Evolutionary conservation across 2,329 filamentous ascomycete species (phyloP).

Genomic region (Calonectria leucothoes): DNA sequence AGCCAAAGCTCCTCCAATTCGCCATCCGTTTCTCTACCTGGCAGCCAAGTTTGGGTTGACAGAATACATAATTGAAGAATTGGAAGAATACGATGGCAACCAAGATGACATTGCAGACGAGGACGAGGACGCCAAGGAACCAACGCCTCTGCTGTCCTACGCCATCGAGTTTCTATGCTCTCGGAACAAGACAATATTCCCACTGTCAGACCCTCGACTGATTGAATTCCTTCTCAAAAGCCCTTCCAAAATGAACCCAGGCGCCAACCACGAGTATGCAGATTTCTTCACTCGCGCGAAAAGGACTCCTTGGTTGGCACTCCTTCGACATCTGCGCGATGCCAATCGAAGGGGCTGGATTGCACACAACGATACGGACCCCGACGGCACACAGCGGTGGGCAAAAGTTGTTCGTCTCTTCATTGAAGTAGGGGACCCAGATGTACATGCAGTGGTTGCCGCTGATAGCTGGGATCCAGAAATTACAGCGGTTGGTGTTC

Average conservation of each 20-base stretch:
- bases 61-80: slow-evolving; percentile 40
- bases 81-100: slow-evolving; percentile 16
- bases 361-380: slow-evolving; percentile 42
- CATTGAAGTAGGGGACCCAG: slow-evolving; percentile 40
- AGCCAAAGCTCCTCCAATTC: slow-evolving; percentile 43
- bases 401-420: slow-evolving; percentile 41
- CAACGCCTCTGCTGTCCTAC: slow-evolving; percentile 46
- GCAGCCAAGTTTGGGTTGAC: slow-evolving; percentile 48
- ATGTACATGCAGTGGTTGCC: slow-evolving; percentile 39
- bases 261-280: slow-evolving; percentile 31
- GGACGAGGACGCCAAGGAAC: slow-evolving; percentile 10
- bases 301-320: slow-evolving; percentile 44
- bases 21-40: slow-evolving; percentile 46
- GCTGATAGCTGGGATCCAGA: slow-evolving; percentile 46
- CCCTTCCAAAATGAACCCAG: slow-evolving; percentile 28
- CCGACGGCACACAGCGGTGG: slow-evolving; percentile 45
- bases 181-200: slow-evolving; percentile 48
- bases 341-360: slow-evolving; percentile 46
- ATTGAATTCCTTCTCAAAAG: slow-evolving; percentile 39
- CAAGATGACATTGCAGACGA: neutral
- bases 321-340: slow-evolving; percentile 46
- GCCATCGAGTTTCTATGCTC: slow-evolving; percentile 50
- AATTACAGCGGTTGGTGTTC: slow-evolving; percentile 40
- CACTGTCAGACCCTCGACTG: slow-evolving; percentile 44
- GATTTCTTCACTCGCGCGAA: slow-evolving; percentile 37